phyloP scores from a whole-genome alignment of 495 filamentous ascomycete species.

The Lophiostoma macrostomum region DNA sequence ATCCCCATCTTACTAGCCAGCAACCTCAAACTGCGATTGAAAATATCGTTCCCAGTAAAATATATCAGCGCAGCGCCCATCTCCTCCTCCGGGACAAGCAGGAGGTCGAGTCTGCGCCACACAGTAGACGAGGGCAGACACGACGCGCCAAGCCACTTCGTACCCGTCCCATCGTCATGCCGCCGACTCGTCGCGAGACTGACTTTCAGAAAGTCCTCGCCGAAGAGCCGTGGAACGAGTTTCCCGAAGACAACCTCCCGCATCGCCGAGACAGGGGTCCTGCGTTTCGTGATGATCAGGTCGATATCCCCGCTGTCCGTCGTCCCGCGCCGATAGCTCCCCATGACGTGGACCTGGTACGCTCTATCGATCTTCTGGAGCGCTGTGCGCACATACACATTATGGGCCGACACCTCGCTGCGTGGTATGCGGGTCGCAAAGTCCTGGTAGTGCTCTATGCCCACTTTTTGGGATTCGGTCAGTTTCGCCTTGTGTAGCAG shows the following conservation, averaged over 20 bases:
- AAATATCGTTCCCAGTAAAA: conserved; percentile 95
- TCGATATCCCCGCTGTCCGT: conserved; percentile 78
- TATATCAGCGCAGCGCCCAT: conserved; percentile 89
- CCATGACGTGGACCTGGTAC: conserved; percentile 70
- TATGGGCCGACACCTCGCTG: conserved; percentile 69
- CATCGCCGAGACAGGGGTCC: conserved; percentile 55
- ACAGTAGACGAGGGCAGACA: conserved; percentile 50
- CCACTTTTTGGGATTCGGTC: conserved; percentile 71
- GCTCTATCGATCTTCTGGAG: conserved; percentile 59
- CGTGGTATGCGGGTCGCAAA: conserved; percentile 81
- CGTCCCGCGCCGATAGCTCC: conserved; percentile 83
- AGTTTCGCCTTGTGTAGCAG: conserved; percentile 62
- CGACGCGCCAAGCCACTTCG: conserved; percentile 90
- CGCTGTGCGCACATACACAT: conserved; percentile 60
- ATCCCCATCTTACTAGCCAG: conserved; percentile 81
- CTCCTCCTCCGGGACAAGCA: conserved; percentile 78
- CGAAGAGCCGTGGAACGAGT: conserved; percentile 62
- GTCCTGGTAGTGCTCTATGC: conserved; percentile 78
- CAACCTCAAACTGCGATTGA: conserved; percentile 84
- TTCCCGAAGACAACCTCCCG: conserved; percentile 59
- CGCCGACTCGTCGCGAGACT: conserved; percentile 49
- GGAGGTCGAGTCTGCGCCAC: conserved; percentile 84
- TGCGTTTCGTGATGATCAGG: conserved; percentile 73
- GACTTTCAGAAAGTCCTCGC: conserved; percentile 58
- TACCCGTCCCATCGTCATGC: conserved; percentile 47